Percentiles rank a stretch among this genome's conserved stretches.
Evolutionary conservation across 108 stramenopile genomes (phyloP).

Genomic region (Hondaea fermentalgiana): DNA sequence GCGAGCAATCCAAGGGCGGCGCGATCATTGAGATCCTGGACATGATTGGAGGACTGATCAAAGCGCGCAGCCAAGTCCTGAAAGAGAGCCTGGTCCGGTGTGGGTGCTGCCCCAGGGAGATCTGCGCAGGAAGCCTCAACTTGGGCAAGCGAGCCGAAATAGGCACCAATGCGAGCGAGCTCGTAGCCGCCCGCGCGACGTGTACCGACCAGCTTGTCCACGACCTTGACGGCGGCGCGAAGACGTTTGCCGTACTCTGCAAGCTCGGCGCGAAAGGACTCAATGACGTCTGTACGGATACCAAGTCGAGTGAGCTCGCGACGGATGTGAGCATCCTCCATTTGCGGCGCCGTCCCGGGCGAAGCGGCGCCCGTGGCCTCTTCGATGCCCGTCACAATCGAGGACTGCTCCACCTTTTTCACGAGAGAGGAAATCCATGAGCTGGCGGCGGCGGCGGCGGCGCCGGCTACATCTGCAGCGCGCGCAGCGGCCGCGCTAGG

Average conservation of each 20-base stretch:
- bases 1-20: not conserved
- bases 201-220: not conserved
- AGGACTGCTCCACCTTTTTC: constrained; percentile 11
- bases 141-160: not conserved
- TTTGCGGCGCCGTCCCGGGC: not conserved
- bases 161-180: not conserved
- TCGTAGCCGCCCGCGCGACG: not conserved
- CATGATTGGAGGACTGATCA: not conserved
- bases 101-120: not conserved
- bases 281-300: not conserved
- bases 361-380: not conserved
- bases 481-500: not conserved
- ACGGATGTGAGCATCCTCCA: not conserved
- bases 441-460: not conserved
- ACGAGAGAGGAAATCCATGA: not conserved
- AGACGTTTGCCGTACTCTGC: not conserved
- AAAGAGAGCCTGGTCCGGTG: not conserved
- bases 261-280: not conserved
- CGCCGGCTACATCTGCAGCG: not conserved
- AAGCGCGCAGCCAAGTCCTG: not conserved
- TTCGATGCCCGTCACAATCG: not conserved
- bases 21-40: constrained; percentile 3
- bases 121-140: not conserved
- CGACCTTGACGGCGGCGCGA: not conserved
- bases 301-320: not conserved